Conservation (phyloP, 2,329 filamentous ascomycete species). For the Phialophora tarda region DNA sequence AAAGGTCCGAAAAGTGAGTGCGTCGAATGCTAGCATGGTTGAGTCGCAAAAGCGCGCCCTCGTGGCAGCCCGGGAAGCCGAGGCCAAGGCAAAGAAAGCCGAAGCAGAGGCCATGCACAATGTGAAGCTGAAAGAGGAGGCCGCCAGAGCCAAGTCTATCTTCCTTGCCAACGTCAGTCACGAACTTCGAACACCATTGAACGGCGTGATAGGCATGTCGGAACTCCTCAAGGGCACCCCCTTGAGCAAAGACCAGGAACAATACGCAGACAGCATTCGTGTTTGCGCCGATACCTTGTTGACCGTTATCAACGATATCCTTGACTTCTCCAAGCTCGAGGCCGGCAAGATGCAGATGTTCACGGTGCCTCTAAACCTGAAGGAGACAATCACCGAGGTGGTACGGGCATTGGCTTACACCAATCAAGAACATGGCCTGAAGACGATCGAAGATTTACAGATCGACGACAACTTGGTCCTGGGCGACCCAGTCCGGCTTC, state of each 20-base stretch:
- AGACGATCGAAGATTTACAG: constrained; percentile 70
- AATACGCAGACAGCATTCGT: constrained; percentile 50
- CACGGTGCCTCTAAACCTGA: constrained; percentile 79
- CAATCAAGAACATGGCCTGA: constrained; percentile 64
- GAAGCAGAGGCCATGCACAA: constrained; percentile 69
- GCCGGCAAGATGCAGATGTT: constrained; percentile 68
- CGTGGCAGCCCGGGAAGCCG: constrained; percentile 65
- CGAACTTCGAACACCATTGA: constrained; percentile 51
- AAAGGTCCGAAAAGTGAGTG: constrained; percentile 65
- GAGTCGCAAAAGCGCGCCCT: constrained; percentile 68
- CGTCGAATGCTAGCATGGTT: constrained; percentile 69
- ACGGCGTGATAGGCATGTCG: constrained; percentile 51
- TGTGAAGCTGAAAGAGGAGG: constrained; percentile 70
- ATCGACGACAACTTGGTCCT: constrained; percentile 71
- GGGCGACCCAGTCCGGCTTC: constrained; percentile 80
- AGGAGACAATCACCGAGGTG: constrained; percentile 69
- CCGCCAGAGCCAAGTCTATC: constrained; percentile 60
- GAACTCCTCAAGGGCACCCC: constrained; percentile 50
- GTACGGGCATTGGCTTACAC: constrained; percentile 68
- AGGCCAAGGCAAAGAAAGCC: constrained; percentile 68
- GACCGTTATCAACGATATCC: constrained; percentile 53
- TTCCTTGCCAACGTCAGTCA: constrained; percentile 55
- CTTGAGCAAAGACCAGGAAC: constrained; percentile 50
- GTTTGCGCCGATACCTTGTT: constrained; percentile 51
- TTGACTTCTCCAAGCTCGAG: constrained; percentile 60